Evolutionary conservation across 306 rosid genomes (phyloP), one percentile per base, ranked within the genome.

Genomic region (Adenanthera pavonina): DNA sequence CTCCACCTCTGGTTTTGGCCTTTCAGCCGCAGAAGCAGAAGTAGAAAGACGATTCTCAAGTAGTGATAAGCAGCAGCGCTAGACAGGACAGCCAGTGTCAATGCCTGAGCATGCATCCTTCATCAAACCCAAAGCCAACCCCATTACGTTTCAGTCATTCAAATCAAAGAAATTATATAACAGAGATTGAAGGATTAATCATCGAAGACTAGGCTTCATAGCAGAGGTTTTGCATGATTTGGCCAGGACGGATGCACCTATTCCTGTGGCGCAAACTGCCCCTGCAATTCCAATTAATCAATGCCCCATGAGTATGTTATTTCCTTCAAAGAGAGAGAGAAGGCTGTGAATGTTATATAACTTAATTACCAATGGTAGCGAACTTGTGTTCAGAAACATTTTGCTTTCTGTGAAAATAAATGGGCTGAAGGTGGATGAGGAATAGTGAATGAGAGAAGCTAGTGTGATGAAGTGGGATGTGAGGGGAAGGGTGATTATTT

Each of bases 41-140:
- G 25, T 34, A 41, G 16, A 7, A 30, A 14, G 46, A 43, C 76
- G 79, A 70, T 82, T 86, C 77, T 89, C 90, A 62, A 91, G 83
- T 87, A 92, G 73, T 82, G 94, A 84, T 89, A 91, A 66, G 77
- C 85, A 1, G 97, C 97, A 0, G 90, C 97, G 51, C 90, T 87
- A 5, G 94, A 89, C 40, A 94, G 84, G 44, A 87, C 97, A 7
- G 85, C 97, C 59, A 94, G 71, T 16, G 97, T 94, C 49, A 94
- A 72, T 2, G 98, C 97, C 78, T 94, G 97, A 1, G 98, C 91
- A 49, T 94, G 97, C 90, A 94, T 87, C 83, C 98, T 93, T 30
- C 40, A 72, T 49, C 41, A 16, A 25, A 49, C 2, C 8, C 43
- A 13, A 2, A 57, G 54, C 1, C 12, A 33, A 56, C 11, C 64